These are phyloP conservation scores for Euphrasia confusa DNA, from an alignment of 257 asterid genomes.

Conservation along the genomic window DNA sequence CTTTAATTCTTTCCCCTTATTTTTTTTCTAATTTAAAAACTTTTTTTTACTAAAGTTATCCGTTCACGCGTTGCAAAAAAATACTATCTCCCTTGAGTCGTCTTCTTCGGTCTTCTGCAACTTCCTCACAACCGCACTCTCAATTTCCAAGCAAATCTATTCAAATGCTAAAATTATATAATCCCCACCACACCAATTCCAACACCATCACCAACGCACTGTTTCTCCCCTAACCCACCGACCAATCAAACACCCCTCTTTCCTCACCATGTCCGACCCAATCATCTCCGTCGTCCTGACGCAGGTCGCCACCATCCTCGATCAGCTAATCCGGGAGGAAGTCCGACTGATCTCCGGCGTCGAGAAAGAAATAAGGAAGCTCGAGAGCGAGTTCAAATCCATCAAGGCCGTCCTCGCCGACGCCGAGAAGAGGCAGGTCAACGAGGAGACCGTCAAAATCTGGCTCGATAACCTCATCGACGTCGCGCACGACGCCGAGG, in stretches of 20 bases:
- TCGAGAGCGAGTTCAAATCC: conserved; percentile 35
- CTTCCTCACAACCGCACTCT: too few species aligned
- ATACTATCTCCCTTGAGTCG: too few species aligned
- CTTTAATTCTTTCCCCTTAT: too few species aligned
- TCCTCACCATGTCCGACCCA: conserved; percentile 46
- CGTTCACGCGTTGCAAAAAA: too few species aligned
- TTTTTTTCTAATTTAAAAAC: too few species aligned
- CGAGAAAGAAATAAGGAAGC: conserved; percentile 39
- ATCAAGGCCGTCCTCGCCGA: conserved; percentile 53
- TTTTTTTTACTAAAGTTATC: too few species aligned
- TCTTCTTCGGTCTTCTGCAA: too few species aligned
- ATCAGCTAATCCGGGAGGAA: conserved; percentile 39
- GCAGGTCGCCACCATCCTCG: conserved; percentile 39
- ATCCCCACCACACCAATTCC: too few species aligned
- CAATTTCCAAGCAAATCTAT: too few species aligned
- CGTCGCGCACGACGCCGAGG: conserved; percentile 55
- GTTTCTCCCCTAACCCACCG: neutral
- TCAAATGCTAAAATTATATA: too few species aligned
- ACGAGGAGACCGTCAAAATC: conserved; percentile 28
- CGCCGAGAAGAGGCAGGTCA: conserved; percentile 59
- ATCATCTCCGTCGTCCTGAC: conserved; percentile 44
- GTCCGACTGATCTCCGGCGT: conserved; percentile 42
- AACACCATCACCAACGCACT: neutral
- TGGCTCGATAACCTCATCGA: conserved; percentile 60
- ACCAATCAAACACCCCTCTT: neutral